Conservation (phyloP, 257 asterid genomes). For the Petunia axillaris region DNA sequence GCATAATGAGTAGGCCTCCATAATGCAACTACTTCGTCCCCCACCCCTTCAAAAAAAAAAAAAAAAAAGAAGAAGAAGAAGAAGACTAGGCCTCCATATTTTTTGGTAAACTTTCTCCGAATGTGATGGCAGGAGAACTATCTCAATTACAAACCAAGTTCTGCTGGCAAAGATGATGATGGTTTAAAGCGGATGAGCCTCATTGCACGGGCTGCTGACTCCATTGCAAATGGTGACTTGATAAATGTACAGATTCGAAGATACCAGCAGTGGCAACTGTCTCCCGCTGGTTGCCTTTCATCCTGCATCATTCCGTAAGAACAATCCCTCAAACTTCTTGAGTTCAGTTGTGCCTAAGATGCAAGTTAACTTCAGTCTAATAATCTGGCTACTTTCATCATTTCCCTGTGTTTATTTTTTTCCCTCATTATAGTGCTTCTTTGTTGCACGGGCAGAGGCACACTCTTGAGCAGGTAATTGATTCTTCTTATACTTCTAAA, state of each 20-base stretch:
- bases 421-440: conserved; percentile 63
- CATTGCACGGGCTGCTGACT: conserved; percentile 89
- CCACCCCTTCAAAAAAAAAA: no score
- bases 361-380: conserved; percentile 29
- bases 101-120: not conserved
- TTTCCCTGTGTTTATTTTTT: not conserved
- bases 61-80: no score
- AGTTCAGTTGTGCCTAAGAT: conserved; percentile 12
- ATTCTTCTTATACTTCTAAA: conserved; percentile 22
- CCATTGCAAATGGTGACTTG: conserved; percentile 96
- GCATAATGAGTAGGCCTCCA: not conserved
- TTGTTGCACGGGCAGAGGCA: conserved; percentile 89
- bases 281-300: conserved; percentile 75
- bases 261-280: conserved; percentile 96
- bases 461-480: conserved; percentile 80
- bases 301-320: conserved; percentile 88
- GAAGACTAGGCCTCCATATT: conserved; percentile 4
- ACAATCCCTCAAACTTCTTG: not conserved
- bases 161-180: conserved; percentile 73
- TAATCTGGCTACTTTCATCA: not conserved
- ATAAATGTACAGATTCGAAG: conserved; percentile 91
- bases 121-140: conserved; percentile 76
- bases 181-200: conserved; percentile 76
- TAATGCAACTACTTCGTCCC: not conserved
- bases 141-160: conserved; percentile 82